phyloP scores from a whole-genome alignment of 768 basidiomycete genomes.

The Chalciporus piperatus region DNA sequence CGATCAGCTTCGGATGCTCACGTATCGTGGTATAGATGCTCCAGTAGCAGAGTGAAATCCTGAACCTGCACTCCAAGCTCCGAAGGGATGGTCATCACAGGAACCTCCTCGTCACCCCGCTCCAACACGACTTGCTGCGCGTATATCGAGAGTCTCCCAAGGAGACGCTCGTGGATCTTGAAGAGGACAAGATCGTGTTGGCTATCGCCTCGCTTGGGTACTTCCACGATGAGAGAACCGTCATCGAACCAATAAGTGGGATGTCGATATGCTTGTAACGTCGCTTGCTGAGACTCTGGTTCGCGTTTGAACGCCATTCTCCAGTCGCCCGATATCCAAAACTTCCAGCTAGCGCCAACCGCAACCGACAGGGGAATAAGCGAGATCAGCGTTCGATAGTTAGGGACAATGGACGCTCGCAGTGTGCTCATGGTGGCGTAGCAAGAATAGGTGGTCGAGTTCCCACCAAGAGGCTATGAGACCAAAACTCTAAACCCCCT shows the following conservation, averaged over 20 bases:
- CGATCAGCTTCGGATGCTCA: conserved; percentile 37
- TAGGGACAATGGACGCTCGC: not conserved
- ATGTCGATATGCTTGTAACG: conserved; percentile 30
- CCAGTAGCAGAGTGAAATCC: conserved; percentile 58
- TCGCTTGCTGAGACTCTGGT: not conserved
- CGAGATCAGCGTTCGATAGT: conserved; percentile 5
- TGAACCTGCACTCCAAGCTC: conserved; percentile 36
- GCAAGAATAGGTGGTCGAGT: not conserved
- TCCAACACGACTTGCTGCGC: conserved; percentile 10
- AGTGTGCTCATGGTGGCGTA: not conserved
- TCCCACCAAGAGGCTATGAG: not conserved
- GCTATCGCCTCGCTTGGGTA: conserved; percentile 23
- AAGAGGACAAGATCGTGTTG: conserved; percentile 35
- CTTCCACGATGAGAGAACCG: conserved; percentile 52
- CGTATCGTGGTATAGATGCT: conserved; percentile 67
- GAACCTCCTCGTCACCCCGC: conserved; percentile 7
- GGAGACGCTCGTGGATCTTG: conserved; percentile 53
- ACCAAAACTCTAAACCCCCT: no score
- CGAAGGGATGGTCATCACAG: conserved; percentile 34
- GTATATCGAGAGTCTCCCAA: conserved; percentile 48
- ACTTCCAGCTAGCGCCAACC: conserved; percentile 5
- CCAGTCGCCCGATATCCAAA: conserved; percentile 1
- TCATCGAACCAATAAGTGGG: conserved; percentile 65
- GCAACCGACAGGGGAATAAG: conserved; percentile 8
- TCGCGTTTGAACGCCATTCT: not conserved